Conservation (phyloP, 2,329 filamentous ascomycete species). For the Atkinsonella hypoxylon region DNA sequence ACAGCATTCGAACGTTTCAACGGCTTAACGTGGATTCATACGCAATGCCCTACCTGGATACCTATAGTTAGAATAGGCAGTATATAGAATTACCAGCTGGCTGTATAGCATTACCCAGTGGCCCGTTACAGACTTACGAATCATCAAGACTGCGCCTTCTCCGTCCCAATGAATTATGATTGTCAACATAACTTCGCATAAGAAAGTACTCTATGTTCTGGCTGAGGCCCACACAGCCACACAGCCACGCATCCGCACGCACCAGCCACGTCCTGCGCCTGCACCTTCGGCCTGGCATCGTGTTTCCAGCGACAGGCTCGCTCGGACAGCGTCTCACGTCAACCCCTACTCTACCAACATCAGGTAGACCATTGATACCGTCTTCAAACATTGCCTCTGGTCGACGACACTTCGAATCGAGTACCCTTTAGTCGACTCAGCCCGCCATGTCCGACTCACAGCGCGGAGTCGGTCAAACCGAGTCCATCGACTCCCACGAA, state of each 20-base stretch:
- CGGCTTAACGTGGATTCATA: too few relatives aligned
- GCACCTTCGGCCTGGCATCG: neutral
- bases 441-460: conserved; percentile 36
- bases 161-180: too few relatives aligned
- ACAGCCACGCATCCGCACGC: neutral
- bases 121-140: too few relatives aligned
- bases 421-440: conserved; percentile 8
- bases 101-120: too few relatives aligned
- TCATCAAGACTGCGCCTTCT: too few relatives aligned
- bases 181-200: too few relatives aligned
- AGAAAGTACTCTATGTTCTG: too few relatives aligned
- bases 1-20: too few relatives aligned
- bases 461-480: conserved; percentile 31
- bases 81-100: too few relatives aligned
- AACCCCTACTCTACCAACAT: neutral
- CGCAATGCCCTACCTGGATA: too few relatives aligned
- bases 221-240: too few relatives aligned
- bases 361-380: neutral
- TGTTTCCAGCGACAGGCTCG: neutral
- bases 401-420: neutral
- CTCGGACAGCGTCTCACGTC: conserved; percentile 3
- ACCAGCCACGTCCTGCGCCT: neutral
- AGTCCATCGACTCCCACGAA: conserved; percentile 45
- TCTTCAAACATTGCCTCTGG: neutral
- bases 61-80: too few relatives aligned